Evolutionary conservation across 805 yeast genomes (phyloP).

Genomic region (Cyberlindnera mississippiensis): DNA sequence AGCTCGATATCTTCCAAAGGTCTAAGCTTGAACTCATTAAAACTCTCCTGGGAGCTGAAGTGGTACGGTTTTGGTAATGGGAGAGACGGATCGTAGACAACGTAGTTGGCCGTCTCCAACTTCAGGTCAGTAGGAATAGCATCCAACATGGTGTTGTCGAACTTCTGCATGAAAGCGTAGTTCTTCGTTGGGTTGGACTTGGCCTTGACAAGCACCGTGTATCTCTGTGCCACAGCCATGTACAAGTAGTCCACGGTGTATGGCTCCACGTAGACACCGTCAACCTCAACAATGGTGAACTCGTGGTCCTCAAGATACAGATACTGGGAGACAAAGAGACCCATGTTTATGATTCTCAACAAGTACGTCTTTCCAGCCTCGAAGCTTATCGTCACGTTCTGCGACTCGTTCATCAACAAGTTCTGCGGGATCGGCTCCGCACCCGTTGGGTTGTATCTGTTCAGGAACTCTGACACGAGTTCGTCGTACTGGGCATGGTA

Average conservation of each 20-base stretch:
- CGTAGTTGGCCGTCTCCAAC: constrained; percentile 49
- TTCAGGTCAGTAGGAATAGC: constrained; percentile 55
- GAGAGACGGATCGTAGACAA: constrained; percentile 43
- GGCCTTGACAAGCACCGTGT: constrained; percentile 62
- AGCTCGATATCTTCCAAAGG: constrained; percentile 43
- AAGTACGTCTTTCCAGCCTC: constrained; percentile 60
- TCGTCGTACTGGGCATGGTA: constrained; percentile 53
- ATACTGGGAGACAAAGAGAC: constrained; percentile 72
- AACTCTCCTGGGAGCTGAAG: constrained; percentile 14
- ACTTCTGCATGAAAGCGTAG: constrained; percentile 56
- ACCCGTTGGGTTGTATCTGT: constrained; percentile 76
- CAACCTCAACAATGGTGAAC: constrained; percentile 69
- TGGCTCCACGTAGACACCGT: constrained; percentile 66
- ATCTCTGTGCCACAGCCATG: constrained; percentile 78
- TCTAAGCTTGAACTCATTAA: constrained; percentile 35
- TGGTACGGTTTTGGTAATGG: constrained; percentile 28
- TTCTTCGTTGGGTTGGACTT: constrained; percentile 42
- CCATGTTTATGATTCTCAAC: constrained; percentile 60
- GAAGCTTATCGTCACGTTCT: constrained; percentile 51
- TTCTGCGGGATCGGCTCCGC: constrained; percentile 79
- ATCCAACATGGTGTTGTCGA: constrained; percentile 70
- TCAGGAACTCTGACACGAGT: constrained; percentile 46
- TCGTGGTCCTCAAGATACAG: constrained; percentile 65
- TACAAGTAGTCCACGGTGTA: constrained; percentile 51
- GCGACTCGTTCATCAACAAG: constrained; percentile 59